Evolutionary conservation across 129 eudicot genomes (phyloP).

Genomic region (Deinandra increscens): DNA sequence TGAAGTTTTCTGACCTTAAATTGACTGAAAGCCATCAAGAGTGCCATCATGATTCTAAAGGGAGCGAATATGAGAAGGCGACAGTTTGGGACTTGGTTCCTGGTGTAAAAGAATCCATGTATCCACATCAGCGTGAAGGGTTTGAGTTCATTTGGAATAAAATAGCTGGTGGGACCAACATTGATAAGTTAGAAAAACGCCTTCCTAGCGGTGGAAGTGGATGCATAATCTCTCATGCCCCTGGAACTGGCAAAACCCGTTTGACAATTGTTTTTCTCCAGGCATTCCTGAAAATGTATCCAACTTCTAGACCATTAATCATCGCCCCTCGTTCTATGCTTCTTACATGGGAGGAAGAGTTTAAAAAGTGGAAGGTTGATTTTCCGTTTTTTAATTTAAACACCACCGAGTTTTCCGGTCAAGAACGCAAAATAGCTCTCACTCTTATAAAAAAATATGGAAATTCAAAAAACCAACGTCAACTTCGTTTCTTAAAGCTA

Average conservation of each 20-base stretch:
- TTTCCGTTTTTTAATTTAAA: slow-evolving; percentile 41
- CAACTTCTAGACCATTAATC: slow-evolving; percentile 49
- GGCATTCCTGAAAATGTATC: slow-evolving; percentile 53
- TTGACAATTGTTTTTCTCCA: slow-evolving; percentile 50
- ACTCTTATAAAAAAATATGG: slow-evolving; percentile 35
- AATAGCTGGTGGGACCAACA: slow-evolving; percentile 51
- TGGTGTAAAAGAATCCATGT: slow-evolving; percentile 47
- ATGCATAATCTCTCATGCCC: slow-evolving; percentile 89
- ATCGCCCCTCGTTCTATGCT: slow-evolving; percentile 59
- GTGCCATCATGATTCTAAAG: slow-evolving; percentile 9
- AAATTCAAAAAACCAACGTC: slow-evolving; percentile 16
- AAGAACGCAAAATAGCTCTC: slow-evolving; percentile 24
- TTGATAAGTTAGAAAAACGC: slow-evolving; percentile 37
- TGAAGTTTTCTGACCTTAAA: slow-evolving; percentile 19
- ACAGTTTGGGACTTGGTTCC: slow-evolving; percentile 66
- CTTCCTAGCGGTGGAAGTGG: slow-evolving; percentile 45
- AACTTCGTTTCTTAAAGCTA: slow-evolving; percentile 40
- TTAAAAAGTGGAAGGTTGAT: slow-evolving; percentile 45
- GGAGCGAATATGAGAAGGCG: slow-evolving; percentile 23
- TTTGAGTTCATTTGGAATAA: slow-evolving; percentile 69
- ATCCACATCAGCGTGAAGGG: slow-evolving; percentile 81
- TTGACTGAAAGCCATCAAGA: slow-evolving; percentile 14
- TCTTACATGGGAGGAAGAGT: slow-evolving; percentile 56
- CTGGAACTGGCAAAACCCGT: slow-evolving; percentile 84
- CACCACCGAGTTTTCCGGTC: slow-evolving; percentile 29